Conservation (phyloP, 1,139 yeast species). For the Candida neerlandica region DNA sequence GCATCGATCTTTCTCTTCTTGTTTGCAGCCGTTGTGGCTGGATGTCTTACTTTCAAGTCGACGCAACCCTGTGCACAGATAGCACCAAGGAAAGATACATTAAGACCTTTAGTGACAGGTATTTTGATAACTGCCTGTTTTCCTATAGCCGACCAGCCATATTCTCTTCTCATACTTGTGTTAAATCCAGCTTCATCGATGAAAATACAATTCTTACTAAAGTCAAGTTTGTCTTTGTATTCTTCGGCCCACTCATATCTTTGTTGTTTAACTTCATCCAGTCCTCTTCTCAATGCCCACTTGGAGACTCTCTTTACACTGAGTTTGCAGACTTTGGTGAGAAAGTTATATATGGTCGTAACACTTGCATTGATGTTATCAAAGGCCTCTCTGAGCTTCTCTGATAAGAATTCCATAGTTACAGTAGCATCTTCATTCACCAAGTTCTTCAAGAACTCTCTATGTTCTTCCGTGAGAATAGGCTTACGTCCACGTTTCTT, state of each 20-base stretch:
- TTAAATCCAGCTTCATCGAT: no score
- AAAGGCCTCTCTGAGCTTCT: background rate
- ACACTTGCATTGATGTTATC: no score
- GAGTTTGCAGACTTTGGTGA: no score
- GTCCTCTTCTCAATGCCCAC: background rate
- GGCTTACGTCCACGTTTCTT: no score
- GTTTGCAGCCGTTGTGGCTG: background rate
- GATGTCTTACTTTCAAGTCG: constrained; percentile 6
- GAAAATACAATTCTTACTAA: no score
- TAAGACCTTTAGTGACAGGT: constrained; percentile 9
- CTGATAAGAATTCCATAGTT: background rate
- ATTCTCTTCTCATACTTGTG: no score
- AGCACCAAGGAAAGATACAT: constrained; percentile 16
- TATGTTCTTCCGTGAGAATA: no score
- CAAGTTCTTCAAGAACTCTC: background rate
- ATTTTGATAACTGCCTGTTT: no score
- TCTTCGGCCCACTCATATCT: constrained; percentile 5
- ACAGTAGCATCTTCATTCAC: background rate
- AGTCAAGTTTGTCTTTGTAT: background rate
- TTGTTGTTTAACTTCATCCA: background rate
- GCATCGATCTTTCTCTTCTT: constrained; percentile 2
- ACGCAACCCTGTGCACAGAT: constrained; percentile 11
- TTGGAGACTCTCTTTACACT: no score
- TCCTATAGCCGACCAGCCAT: no score
- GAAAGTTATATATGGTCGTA: no score